Evolutionary conservation across 2,329 filamentous ascomycete species (phyloP).

Genomic region (Scedosporium minutisporum): DNA sequence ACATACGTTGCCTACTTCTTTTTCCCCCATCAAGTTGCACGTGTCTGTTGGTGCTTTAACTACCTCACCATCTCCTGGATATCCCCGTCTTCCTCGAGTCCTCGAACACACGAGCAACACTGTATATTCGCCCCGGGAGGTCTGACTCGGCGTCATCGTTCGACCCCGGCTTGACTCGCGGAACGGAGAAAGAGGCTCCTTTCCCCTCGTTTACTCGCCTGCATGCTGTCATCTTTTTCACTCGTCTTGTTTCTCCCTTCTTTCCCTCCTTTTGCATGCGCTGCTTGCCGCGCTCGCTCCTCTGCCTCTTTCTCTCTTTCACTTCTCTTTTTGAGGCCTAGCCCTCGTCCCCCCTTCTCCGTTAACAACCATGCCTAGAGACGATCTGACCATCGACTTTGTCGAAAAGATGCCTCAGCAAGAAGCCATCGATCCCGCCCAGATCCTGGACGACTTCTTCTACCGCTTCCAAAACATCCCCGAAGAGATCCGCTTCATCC

Average conservation of each 20-base stretch:
- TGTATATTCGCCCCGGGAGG: neutral
- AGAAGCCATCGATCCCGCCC: slow-evolving; percentile 53
- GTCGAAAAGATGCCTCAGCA: slow-evolving; percentile 55
- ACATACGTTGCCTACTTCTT: no score
- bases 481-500: slow-evolving; percentile 72
- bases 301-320: slow-evolving; percentile 3
- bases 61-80: neutral
- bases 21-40: neutral
- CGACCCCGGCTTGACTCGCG: neutral
- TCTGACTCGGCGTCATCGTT: neutral
- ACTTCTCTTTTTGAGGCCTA: neutral
- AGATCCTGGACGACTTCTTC: slow-evolving; percentile 71
- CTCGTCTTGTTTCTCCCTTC: neutral
- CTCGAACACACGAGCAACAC: neutral
- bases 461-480: slow-evolving; percentile 68
- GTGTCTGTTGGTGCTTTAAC: neutral
- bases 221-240: no score
- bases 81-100: neutral
- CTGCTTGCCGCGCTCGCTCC: slow-evolving; percentile 5
- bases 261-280: neutral
- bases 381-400: slow-evolving; percentile 63
- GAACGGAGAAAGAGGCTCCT: neutral
- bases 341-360: slow-evolving; percentile 10
- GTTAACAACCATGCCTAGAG: slow-evolving; percentile 63
- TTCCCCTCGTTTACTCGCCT: slow-evolving; percentile 1